A percentile compares a stretch with the other conserved stretches of the same genome.
phyloP scores from a whole-genome alignment of 179 eudicot species.

The Amaranthus tricolor region DNA sequence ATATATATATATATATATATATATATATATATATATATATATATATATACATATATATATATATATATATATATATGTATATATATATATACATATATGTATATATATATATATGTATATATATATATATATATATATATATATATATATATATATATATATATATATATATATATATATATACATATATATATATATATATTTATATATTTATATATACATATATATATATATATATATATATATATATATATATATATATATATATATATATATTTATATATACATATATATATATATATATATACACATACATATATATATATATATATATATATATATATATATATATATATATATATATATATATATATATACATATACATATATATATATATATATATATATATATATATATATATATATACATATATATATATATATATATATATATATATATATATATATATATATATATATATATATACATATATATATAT shows the following conservation, averaged over 20 bases:
- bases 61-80: neutral
- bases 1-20: neutral
- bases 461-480: neutral
- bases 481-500: constrained; percentile 4
- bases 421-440: neutral
- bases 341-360: constrained; percentile 2
- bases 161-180: constrained; percentile 1
- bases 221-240: constrained; percentile 4
- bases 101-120: constrained; percentile 5
- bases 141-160: constrained; percentile 1
- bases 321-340: constrained; percentile 4
- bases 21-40: constrained; percentile 4
- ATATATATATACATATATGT: neutral
- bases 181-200: constrained; percentile 4
- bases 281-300: constrained; percentile 4
- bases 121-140: neutral
- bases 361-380: constrained; percentile 4
- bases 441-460: neutral
- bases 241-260: constrained; percentile 1
- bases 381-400: constrained; percentile 5
- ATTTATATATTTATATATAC: neutral
- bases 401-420: constrained; percentile 5
- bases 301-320: constrained; percentile 1
- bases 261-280: neutral
- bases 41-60: neutral